Evolutionary conservation across 345 rosid genomes (phyloP), one percentile per base, ranked within the genome.

Genomic region (Eucalyptus erythrocorys): DNA sequence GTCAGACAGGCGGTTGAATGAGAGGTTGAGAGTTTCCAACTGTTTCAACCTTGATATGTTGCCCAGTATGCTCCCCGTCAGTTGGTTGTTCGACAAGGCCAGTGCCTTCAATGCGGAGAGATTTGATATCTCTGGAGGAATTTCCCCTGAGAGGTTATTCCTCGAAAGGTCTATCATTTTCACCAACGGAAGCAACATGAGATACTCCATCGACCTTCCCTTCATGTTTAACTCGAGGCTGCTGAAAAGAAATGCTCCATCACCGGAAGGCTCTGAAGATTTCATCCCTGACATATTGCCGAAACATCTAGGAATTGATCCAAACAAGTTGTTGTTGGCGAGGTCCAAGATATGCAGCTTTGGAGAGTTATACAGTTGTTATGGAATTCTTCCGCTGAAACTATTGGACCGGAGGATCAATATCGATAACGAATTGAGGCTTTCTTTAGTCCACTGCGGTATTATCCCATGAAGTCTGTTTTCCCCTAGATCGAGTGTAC

Each of bases 11-110:
- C 51, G 66, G 89, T 92, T 92, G 68, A 22, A 17, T 32, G 91
- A 91, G 68, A 91, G 90, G 15, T 92, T 91, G 43, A 91, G 92
- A 76, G 48, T 80, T 86, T 90, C 91, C 68, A 89, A 85, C 51
- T 24, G 10, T 7, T n/a, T 42, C 89, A 90, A 59, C 87, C 17
- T 27, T 34, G 85, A 85, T 6, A 84, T 71, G 13, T 82, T 88
- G 30, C 87, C 51, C 1, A 89, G 92, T 43, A 89, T 91, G 19
- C 48, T 87, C 26, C 92, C 92, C 1, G 40, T 85, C 51, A 90
- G 61, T 5, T 82, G 87, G 82, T 92, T 92, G 32, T 45, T 17
- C 9, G 87, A 89, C 15, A 92, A 88, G n/a, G n/a, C 89, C 87
- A 93, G 43, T 15, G 79, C 32, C 45, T 4, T 42, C 87, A 89